Evolutionary conservation across 2,329 filamentous ascomycete species (phyloP).

Genomic region (Nemania diffusa): DNA sequence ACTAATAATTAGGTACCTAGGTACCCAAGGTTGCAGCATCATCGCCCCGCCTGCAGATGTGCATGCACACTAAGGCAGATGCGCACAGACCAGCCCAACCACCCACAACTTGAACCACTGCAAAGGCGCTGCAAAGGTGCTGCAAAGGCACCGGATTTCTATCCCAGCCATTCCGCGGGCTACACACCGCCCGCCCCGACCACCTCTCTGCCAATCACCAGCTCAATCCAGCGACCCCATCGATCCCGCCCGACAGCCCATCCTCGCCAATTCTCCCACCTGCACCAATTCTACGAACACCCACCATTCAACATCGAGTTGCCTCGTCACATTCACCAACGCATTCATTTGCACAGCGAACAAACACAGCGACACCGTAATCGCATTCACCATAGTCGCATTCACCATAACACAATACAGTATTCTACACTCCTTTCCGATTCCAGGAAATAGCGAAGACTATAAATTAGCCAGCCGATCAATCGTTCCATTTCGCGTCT

Average conservation of each 20-base stretch:
- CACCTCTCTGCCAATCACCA: conserved; percentile 27
- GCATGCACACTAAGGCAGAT: background rate
- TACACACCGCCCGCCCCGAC: conserved; percentile 27
- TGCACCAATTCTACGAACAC: conserved; percentile 6
- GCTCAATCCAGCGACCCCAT: conserved; percentile 13
- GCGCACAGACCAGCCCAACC: conserved; percentile 33
- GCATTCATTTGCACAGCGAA: conserved; percentile 18
- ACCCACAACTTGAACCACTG: conserved; percentile 23
- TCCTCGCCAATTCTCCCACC: conserved; percentile 20
- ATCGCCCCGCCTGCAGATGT: background rate
- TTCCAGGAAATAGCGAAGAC: background rate
- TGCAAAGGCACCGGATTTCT: conserved; percentile 28
- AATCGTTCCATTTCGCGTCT: conserved; percentile 21
- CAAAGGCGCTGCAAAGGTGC: conserved; percentile 19
- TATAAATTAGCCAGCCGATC: conserved; percentile 3
- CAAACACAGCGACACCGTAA: background rate
- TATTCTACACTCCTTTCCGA: background rate
- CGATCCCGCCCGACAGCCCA: conserved; percentile 15
- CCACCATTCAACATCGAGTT: background rate
- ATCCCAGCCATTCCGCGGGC: conserved; percentile 20
- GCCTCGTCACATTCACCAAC: conserved; percentile 33
- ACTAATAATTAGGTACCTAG: background rate
- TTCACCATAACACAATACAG: background rate
- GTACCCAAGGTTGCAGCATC: background rate
- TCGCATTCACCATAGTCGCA: background rate